Evolutionary conservation across 1,139 yeast genomes (phyloP), one percentile per base, ranked within the genome.

Genomic region (Candida frijolesensis): DNA sequence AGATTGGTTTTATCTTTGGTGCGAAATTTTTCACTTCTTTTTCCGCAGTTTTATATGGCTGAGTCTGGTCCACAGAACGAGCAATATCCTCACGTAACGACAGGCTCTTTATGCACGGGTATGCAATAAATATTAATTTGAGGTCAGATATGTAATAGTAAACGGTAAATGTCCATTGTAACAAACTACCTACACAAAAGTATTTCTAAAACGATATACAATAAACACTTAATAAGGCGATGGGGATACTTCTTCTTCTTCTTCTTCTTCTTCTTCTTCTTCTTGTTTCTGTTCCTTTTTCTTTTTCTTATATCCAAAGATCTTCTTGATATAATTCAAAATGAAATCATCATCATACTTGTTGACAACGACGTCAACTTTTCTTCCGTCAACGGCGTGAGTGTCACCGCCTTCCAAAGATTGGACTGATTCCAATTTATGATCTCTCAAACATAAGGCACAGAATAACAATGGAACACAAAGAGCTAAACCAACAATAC

Each of bases 361-460:
- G 51, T 70, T 68, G 19, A 70, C 70, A 44, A 77, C 78, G 42
- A 79, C 81, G 37, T 70, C 72, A 32, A 65, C 71, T 40, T 61
- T 54, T 62, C 65, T 54, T 60, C 71, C 61, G 18, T 49, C 53
- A 11, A 25, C 14, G 5, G 14, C 14, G 18, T 40, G 22, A n/a
- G 14, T 9, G 16, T 60, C 54, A n/a, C 67, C 72, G 44, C 58
- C 58, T 18, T 60, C 63, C 60, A 72, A 67, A 1, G 76, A 70
- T 58, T 72, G 77, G 32, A 68, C 74, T 3, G 65, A 54, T 35
- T 67, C 73, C 51, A 84, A 70, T 51, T 66, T 68, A 53, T 82
- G 80, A 62, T 85, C 85, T 66, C 85, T 78, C 57, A 84, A 68
- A 62, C 78, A 77, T 51, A 84, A 66, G 0, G 85, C 66, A 50